A percentile compares a stretch with the other conserved stretches of the same genome.
Evolutionary conservation across 169 alveolate genomes (phyloP).

Genomic region (Cryptosporidium meleagridis): DNA sequence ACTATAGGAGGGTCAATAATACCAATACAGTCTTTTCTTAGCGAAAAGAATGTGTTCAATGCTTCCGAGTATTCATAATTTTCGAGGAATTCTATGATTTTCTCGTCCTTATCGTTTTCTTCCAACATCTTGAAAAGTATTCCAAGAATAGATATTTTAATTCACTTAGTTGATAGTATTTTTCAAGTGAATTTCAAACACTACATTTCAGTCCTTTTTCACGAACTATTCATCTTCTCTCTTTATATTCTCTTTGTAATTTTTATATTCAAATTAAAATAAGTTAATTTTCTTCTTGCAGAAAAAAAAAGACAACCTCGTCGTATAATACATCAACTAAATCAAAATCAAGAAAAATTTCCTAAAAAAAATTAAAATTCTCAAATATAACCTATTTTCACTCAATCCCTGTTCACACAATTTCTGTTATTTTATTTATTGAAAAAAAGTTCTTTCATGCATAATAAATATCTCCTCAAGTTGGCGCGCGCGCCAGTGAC

Average conservation of each 20-base stretch:
- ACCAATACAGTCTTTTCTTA: slow-evolving; percentile 38
- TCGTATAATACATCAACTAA: too few species aligned
- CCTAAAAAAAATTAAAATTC: neutral
- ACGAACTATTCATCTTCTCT: too few species aligned
- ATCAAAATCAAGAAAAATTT: too few species aligned
- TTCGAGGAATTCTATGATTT: slow-evolving; percentile 17
- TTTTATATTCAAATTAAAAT: too few species aligned
- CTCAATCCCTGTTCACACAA: neutral
- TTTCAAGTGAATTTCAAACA: too few species aligned
- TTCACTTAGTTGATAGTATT: too few species aligned
- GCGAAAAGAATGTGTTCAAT: neutral
- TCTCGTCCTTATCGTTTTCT: neutral
- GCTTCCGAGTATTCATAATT: slow-evolving; percentile 15
- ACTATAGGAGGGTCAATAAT: slow-evolving; percentile 60
- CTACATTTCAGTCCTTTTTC: too few species aligned
- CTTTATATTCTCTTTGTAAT: too few species aligned
- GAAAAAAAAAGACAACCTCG: too few species aligned
- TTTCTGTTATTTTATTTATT: too few species aligned
- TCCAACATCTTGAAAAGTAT: neutral
- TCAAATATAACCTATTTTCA: neutral
- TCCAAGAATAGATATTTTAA: too few species aligned
- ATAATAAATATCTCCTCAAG: neutral
- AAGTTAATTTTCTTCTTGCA: too few species aligned
- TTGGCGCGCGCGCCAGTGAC: slow-evolving; percentile 8
- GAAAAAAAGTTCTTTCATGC: neutral